Percentiles rank a stretch among this genome's conserved stretches.
These are phyloP conservation scores for Gossypium australe DNA, from an alignment of 345 rosid species.

Conservation along the genomic window DNA sequence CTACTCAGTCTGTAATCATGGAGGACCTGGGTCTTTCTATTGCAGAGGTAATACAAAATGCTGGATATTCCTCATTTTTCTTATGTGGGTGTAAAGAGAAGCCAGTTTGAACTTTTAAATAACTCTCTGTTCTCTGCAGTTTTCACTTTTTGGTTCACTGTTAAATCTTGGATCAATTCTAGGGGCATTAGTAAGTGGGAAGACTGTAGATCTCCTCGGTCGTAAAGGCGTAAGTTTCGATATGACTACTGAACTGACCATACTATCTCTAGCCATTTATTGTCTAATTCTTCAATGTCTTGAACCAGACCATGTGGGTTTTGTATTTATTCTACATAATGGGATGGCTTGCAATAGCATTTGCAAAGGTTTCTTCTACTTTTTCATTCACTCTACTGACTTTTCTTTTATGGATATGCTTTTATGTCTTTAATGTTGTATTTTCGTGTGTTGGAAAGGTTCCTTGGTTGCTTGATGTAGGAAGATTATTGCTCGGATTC, in stretches of 20 bases:
- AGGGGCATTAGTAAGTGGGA: conserved; percentile 38
- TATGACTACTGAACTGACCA: neutral
- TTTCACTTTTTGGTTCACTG: conserved; percentile 18
- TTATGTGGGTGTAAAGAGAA: neutral
- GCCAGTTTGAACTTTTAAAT: neutral
- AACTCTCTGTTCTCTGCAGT: neutral
- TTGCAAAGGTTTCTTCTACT: conserved; percentile 28
- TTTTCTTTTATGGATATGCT: neutral
- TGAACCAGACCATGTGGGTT: conserved; percentile 39
- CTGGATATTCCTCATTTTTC: neutral
- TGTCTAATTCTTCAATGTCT: neutral
- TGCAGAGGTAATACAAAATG: neutral
- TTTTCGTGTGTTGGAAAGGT: neutral
- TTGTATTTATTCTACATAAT: conserved; percentile 27
- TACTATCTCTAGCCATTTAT: neutral
- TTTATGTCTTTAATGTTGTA: neutral
- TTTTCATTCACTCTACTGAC: neutral
- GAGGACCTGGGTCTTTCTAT: conserved; percentile 3
- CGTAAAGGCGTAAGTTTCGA: conserved; percentile 22
- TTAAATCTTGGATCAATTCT: conserved; percentile 33
- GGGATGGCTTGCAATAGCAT: conserved; percentile 40
- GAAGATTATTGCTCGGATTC: conserved; percentile 10
- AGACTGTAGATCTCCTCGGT: conserved; percentile 30
- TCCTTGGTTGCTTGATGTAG: conserved; percentile 3
- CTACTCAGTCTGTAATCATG: conserved; percentile 11